These are phyloP conservation scores for Mangifera indica DNA, from an alignment of 345 rosid species.

Conservation along the genomic window DNA sequence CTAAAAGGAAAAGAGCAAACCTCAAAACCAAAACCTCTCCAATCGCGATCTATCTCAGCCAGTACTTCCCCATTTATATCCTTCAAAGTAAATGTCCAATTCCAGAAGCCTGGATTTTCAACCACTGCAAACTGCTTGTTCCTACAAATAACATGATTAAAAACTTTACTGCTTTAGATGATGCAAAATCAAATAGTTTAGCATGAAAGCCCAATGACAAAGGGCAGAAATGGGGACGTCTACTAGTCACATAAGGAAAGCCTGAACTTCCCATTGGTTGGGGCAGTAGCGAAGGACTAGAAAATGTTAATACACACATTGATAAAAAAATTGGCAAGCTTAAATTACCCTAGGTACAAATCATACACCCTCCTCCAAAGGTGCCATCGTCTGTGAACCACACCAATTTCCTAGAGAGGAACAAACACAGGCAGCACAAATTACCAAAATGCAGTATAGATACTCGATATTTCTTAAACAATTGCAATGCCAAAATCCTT, in stretches of 20 bases:
- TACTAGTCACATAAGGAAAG: not conserved
- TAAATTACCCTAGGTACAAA: slow-evolving; percentile 80
- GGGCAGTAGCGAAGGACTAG: not conserved
- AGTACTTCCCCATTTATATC: slow-evolving; percentile 72
- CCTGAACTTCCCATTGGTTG: not conserved
- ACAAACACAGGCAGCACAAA: slow-evolving; percentile 18
- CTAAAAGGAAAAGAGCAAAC: slow-evolving; percentile 31
- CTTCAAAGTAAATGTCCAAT: slow-evolving; percentile 96
- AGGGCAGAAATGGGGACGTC: not conserved
- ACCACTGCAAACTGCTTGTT: slow-evolving; percentile 87
- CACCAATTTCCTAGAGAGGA: slow-evolving; percentile 73
- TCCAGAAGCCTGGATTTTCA: slow-evolving; percentile 95
- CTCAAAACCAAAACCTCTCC: slow-evolving; percentile 99
- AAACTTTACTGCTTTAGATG: slow-evolving; percentile 13
- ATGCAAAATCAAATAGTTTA: not conserved
- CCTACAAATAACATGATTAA: slow-evolving; percentile 39
- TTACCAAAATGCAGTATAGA: slow-evolving; percentile 8
- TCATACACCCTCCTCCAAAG: slow-evolving; percentile 96
- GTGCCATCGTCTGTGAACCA: slow-evolving; percentile 97
- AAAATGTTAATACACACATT: not conserved
- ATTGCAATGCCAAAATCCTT: slow-evolving; percentile 11
- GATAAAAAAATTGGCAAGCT: not conserved
- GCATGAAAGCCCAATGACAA: not conserved
- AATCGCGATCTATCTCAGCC: slow-evolving; percentile 87
- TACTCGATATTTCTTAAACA: not conserved